phyloP scores from a whole-genome alignment of 2,329 filamentous ascomycete genomes.

The Dissoconium aciculare region DNA sequence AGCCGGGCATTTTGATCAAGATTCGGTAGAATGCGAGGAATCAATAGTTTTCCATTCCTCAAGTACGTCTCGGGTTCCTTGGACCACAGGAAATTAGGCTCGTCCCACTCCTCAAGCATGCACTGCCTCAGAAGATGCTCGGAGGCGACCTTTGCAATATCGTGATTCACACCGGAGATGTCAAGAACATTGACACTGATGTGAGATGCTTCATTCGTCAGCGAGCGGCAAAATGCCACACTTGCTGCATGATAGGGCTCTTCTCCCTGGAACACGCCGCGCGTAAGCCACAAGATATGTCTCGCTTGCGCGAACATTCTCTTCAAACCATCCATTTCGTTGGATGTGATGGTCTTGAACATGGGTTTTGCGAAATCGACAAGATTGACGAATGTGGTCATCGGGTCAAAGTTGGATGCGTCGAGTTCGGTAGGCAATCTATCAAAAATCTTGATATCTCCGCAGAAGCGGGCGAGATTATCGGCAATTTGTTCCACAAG shows the following conservation, averaged over 20 bases:
- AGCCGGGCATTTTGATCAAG: slow-evolving; percentile 14
- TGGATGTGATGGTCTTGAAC: slow-evolving; percentile 5
- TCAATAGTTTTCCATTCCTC: slow-evolving; percentile 7
- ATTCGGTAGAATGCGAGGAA: slow-evolving; percentile 13
- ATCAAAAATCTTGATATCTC: neutral
- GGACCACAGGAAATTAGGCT: slow-evolving; percentile 7
- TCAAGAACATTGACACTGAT: slow-evolving; percentile 12
- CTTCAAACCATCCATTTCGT: slow-evolving; percentile 2
- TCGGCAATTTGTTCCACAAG: neutral
- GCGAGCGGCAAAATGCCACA: slow-evolving; percentile 9
- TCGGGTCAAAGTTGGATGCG: neutral
- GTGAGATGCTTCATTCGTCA: slow-evolving; percentile 9
- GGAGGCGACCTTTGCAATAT: slow-evolving; percentile 5
- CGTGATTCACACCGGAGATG: slow-evolving; percentile 3
- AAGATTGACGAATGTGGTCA: slow-evolving; percentile 3
- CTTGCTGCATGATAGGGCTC: slow-evolving; percentile 2
- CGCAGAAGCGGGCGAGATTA: neutral
- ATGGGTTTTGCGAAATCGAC: slow-evolving; percentile 4
- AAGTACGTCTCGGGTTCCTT: slow-evolving; percentile 13
- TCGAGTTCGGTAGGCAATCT: neutral
- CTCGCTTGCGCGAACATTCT: slow-evolving; percentile 1
- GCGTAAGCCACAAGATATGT: slow-evolving; percentile 5
- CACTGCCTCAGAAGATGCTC: slow-evolving; percentile 9
- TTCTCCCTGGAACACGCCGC: neutral
- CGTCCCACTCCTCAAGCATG: slow-evolving; percentile 2